Conservation (phyloP, 208 protist genomes). For the Acanthamoeba royreba region DNA sequence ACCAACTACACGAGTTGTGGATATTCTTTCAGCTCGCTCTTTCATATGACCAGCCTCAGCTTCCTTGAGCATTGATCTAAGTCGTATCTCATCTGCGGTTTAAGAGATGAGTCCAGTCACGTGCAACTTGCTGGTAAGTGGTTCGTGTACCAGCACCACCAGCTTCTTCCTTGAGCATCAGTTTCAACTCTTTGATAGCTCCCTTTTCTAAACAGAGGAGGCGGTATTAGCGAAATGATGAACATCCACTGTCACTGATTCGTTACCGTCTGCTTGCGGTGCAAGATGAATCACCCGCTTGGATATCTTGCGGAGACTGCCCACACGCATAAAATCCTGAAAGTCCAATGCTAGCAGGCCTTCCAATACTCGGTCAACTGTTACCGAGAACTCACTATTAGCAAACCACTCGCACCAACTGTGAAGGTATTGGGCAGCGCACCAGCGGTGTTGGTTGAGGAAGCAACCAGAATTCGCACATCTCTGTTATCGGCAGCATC, state of each 20-base stretch:
- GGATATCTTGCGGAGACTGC: slow-evolving; percentile 76
- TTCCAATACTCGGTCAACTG: slow-evolving; percentile 76
- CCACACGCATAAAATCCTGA: slow-evolving; percentile 76
- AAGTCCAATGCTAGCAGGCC: slow-evolving; percentile 65
- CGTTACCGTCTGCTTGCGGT: slow-evolving; percentile 33
- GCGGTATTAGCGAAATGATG: not conserved
- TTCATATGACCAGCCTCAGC: slow-evolving; percentile 3
- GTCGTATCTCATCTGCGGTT: not conserved
- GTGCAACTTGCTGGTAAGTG: not conserved
- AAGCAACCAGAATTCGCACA: slow-evolving; percentile 69
- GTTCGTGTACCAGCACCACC: not conserved
- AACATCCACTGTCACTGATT: not conserved
- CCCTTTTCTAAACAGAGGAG: not conserved
- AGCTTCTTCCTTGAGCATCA: slow-evolving; percentile 20
- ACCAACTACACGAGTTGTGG: slow-evolving; percentile 7
- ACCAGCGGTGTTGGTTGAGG: slow-evolving; percentile 75
- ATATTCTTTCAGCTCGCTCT: not conserved
- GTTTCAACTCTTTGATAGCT: not conserved
- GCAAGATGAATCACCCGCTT: slow-evolving; percentile 67
- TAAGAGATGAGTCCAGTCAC: not conserved
- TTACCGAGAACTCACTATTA: not conserved
- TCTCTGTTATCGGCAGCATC: slow-evolving; percentile 1
- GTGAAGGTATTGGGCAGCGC: not conserved
- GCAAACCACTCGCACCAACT: not conserved
- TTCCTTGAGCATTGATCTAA: not conserved